These are phyloP conservation scores for Claviceps capensis DNA, from an alignment of 2,329 filamentous ascomycete genomes.

Conservation along the genomic window DNA sequence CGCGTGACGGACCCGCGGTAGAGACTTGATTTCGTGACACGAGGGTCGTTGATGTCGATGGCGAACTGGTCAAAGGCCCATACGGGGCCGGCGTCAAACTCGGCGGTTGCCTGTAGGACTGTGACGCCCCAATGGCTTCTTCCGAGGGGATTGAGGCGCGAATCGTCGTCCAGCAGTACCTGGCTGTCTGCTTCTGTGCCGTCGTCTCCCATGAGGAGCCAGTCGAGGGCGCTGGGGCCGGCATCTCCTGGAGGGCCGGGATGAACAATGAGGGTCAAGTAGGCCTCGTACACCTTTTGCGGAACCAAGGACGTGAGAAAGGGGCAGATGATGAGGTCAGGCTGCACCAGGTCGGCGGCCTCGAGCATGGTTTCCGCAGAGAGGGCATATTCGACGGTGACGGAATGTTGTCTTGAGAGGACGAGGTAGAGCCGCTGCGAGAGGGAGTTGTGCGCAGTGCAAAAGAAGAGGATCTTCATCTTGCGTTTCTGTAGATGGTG, in stretches of 20 bases:
- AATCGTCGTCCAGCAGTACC: slow-evolving; percentile 14
- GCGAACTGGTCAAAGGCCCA: slow-evolving; percentile 30
- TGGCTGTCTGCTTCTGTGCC: slow-evolving; percentile 19
- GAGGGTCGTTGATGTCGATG: slow-evolving; percentile 24
- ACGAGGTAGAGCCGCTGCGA: slow-evolving; percentile 25
- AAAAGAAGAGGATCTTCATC: slow-evolving; percentile 28
- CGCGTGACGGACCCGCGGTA: slow-evolving; percentile 25
- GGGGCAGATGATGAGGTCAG: slow-evolving; percentile 27
- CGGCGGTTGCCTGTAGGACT: slow-evolving; percentile 24
- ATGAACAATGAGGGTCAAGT: slow-evolving; percentile 26
- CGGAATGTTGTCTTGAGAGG: slow-evolving; percentile 20
- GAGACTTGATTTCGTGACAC: slow-evolving; percentile 25
- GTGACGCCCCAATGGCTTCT: slow-evolving; percentile 28
- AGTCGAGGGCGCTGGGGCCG: slow-evolving; percentile 27
- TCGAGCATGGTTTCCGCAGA: slow-evolving; percentile 21
- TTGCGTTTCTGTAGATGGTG: not conserved
- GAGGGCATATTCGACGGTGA: slow-evolving; percentile 26
- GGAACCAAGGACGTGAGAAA: slow-evolving; percentile 26
- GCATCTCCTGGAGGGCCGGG: slow-evolving; percentile 28
- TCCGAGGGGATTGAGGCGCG: slow-evolving; percentile 15
- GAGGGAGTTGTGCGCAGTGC: slow-evolving; percentile 30
- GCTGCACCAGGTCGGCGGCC: slow-evolving; percentile 21
- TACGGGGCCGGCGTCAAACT: slow-evolving; percentile 28
- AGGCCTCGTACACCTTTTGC: slow-evolving; percentile 21
- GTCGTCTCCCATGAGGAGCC: slow-evolving; percentile 28